A percentile compares a stretch with the other conserved stretches of the same genome.
These are phyloP conservation scores for Metschnikowia kofuensis DNA, from an alignment of 805 yeast species.

Conservation along the genomic window DNA sequence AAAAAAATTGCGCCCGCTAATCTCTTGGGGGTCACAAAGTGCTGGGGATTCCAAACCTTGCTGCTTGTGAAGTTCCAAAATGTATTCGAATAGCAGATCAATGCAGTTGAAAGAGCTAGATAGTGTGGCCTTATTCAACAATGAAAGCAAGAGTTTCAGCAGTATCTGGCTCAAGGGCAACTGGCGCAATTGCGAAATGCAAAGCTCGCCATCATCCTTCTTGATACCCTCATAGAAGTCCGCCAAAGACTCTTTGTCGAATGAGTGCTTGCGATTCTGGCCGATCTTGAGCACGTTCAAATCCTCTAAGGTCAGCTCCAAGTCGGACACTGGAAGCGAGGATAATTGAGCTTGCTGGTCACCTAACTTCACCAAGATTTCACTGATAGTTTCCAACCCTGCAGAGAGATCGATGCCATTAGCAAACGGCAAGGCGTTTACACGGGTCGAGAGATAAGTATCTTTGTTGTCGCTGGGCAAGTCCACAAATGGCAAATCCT, in stretches of 20 bases:
- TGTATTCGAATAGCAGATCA: constrained; percentile 48
- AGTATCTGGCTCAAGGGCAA: constrained; percentile 47
- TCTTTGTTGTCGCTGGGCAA: constrained; percentile 37
- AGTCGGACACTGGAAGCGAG: not conserved
- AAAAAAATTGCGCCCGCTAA: constrained; percentile 78
- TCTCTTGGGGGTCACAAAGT: constrained; percentile 52
- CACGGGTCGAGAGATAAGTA: constrained; percentile 54
- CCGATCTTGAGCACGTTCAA: constrained; percentile 23
- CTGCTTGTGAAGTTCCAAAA: constrained; percentile 21
- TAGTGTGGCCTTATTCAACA: constrained; percentile 64
- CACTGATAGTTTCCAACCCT: constrained; percentile 52
- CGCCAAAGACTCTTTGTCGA: constrained; percentile 25
- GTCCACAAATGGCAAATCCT: constrained; percentile 11
- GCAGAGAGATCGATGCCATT: constrained; percentile 59
- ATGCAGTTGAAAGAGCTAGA: constrained; percentile 56
- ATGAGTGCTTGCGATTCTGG: constrained; percentile 21
- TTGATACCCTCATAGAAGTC: constrained; percentile 23
- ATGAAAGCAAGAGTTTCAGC: constrained; percentile 52
- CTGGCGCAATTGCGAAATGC: constrained; percentile 39
- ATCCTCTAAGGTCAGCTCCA: constrained; percentile 3
- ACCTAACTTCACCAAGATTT: constrained; percentile 50
- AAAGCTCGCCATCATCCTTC: constrained; percentile 43
- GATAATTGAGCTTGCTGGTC: constrained; percentile 28
- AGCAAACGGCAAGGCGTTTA: constrained; percentile 74
- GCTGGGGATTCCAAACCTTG: not conserved